Evolutionary conservation across 2,329 filamentous ascomycete genomes (phyloP), one percentile per base, ranked within the genome.

Genomic region (Cercospora beticola): DNA sequence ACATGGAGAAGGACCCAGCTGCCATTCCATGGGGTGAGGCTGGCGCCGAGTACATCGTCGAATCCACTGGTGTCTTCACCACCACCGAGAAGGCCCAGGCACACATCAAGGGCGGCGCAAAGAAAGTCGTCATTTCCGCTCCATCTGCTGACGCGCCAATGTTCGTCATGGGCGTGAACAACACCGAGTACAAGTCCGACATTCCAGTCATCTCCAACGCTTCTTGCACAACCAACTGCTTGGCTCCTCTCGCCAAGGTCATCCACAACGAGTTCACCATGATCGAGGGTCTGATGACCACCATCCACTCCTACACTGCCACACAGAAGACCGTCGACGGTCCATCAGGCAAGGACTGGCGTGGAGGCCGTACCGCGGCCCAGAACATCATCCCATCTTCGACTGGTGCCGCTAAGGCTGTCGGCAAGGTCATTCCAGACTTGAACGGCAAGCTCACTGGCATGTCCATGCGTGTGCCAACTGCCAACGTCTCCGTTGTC

Each of bases 101-200:
- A 78, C 94, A 98, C 86, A 90, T 98, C 86, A 90, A 92, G 86
- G 94, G 94, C 82, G 94, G 94, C 83, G 94, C 94, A 83, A 97
- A 97, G 92, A 97, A 97, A 90, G 94, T 86, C 72, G 82, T 86
- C 80, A 86, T 94, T 88, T 95, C 92, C 76, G 92, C 92, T 80
- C 92, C 92, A 79, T 96, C 92, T 72, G 91, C 92, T 76, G 95
- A 99, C 86, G 95, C 95, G 80, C 94, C 94, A 82, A 99, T 99
- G 95, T 99, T 96, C 89, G 95, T 99, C 82, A 96, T 97, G 90
- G 95, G 95, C 82, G 95, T 99, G 87, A 99, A 98, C 89, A 87
- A 98, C 86, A 88, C 94, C 83, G 87, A 84, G 79, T 98, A 98
- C 90, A 94, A 92, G 83, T 90, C 91, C 82, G 92, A 92, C 82